These are phyloP conservation scores for Litchi chinensis DNA, from an alignment of 345 rosid genomes.

Conservation along the genomic window DNA sequence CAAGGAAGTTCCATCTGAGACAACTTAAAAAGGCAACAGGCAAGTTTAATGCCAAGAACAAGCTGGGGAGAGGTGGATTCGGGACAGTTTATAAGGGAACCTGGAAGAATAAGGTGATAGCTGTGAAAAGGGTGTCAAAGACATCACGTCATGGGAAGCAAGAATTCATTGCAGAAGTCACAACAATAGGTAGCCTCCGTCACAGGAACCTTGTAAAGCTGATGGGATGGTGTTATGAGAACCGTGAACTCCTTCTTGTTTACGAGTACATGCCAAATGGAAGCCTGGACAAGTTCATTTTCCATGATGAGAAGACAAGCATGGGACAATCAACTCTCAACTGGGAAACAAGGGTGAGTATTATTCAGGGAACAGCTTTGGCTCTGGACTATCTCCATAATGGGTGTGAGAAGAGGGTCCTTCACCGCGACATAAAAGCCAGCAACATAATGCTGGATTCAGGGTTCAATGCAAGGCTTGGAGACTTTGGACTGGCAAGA, in stretches of 20 bases:
- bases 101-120: slow-evolving; percentile 53
- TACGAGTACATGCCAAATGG: slow-evolving; percentile 76
- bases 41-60: slow-evolving; percentile 47
- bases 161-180: slow-evolving; percentile 78
- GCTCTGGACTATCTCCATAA: slow-evolving; percentile 76
- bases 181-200: slow-evolving; percentile 68
- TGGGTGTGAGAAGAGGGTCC: slow-evolving; percentile 63
- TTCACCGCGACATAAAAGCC: slow-evolving; percentile 71
- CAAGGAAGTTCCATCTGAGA: slow-evolving; percentile 50
- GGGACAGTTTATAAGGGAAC: slow-evolving; percentile 75
- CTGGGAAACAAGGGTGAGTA: slow-evolving; percentile 55
- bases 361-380: slow-evolving; percentile 59
- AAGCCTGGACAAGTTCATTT: slow-evolving; percentile 66
- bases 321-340: slow-evolving; percentile 31
- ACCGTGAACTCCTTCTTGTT: slow-evolving; percentile 53
- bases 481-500: slow-evolving; percentile 84
- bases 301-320: slow-evolving; percentile 24
- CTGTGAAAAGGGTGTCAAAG: slow-evolving; percentile 69
- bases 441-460: slow-evolving; percentile 83
- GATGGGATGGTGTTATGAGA: slow-evolving; percentile 81
- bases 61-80: slow-evolving; percentile 78
- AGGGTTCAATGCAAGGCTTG: slow-evolving; percentile 52
- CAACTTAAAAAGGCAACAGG: slow-evolving; percentile 63
- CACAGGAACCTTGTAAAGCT: slow-evolving; percentile 73
- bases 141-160: slow-evolving; percentile 72